phyloP scores from a whole-genome alignment of 345 rosid genomes.

The Carallia pectinifolia region DNA sequence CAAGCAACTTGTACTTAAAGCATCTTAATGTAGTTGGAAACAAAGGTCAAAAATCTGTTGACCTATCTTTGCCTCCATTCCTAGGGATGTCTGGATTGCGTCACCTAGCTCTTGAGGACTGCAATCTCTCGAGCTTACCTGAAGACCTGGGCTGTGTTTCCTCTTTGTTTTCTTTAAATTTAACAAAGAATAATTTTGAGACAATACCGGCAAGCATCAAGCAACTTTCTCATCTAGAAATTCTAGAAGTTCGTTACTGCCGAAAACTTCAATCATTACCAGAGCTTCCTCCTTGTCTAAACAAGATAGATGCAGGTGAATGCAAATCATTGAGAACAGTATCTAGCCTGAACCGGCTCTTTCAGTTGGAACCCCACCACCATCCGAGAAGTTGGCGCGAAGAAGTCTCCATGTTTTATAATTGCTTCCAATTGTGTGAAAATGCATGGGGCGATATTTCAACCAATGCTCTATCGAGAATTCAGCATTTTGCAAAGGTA shows the following conservation, averaged over 20 bases:
- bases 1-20: neutral
- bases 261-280: constrained; percentile 4
- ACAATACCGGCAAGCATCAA: constrained; percentile 12
- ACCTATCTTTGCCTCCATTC: neutral
- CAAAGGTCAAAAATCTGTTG: neutral
- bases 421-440: neutral
- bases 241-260: constrained; percentile 1
- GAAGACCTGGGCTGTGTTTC: neutral
- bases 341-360: too few relatives aligned
- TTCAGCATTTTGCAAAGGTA: too few relatives aligned
- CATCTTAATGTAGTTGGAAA: too few relatives aligned
- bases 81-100: too few relatives aligned
- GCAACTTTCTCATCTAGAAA: neutral
- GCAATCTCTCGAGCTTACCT: neutral
- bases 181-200: constrained; percentile 2
- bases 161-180: neutral
- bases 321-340: constrained; percentile 4
- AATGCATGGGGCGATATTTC: neutral
- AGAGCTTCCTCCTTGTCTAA: constrained; percentile 4
- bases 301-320: neutral
- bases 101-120: too few relatives aligned
- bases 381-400: neutral
- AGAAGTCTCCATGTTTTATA: neutral
- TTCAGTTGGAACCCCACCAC: neutral
- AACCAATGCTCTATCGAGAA: too few relatives aligned